Conservation (phyloP, 768 basidiomycete species). For the Artomyces pyxidatus region DNA sequence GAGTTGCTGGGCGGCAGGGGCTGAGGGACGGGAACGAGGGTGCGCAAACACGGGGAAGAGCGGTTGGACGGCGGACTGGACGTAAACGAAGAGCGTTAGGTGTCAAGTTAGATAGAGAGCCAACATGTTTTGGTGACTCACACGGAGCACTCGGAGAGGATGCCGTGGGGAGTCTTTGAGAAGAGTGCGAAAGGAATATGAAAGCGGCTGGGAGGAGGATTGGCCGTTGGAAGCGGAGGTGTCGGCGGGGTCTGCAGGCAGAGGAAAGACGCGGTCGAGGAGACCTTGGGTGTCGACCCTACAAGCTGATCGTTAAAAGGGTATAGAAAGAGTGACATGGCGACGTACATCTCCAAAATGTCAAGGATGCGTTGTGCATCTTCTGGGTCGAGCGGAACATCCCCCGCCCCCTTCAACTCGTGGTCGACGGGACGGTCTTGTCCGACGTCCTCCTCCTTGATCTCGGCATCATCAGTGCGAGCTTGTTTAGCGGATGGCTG, state of each 20-base stretch:
- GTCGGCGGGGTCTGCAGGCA: conserved; percentile 33
- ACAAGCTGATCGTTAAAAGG: conserved; percentile 4
- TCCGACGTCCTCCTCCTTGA: conserved; percentile 27
- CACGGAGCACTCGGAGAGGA: conserved; percentile 47
- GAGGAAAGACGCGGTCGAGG: conserved; percentile 71
- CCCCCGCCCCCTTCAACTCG: conserved; percentile 33
- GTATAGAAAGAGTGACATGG: background rate
- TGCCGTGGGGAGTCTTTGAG: conserved; percentile 45
- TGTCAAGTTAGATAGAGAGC: background rate
- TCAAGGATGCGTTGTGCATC: conserved; percentile 51
- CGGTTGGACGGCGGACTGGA: conserved; percentile 54
- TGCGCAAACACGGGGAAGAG: conserved; percentile 63
- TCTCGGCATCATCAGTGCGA: conserved; percentile 25
- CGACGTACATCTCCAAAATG: conserved; percentile 48
- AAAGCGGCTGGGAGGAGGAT: conserved; percentile 18
- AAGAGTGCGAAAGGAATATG: conserved; percentile 48
- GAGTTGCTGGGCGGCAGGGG: conserved; percentile 59
- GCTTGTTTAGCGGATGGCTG: conserved; percentile 42
- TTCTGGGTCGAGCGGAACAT: conserved; percentile 35
- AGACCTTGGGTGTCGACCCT: conserved; percentile 70
- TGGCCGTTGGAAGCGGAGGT: conserved; percentile 28
- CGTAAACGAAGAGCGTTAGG: conserved; percentile 6
- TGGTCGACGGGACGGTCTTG: conserved; percentile 17
- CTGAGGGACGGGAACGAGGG: conserved; percentile 54
- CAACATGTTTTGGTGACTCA: conserved; percentile 27